Evolutionary conservation across 371 early-diverging fungal species (phyloP).

Genomic region (Lichtheimia ramosa): DNA sequence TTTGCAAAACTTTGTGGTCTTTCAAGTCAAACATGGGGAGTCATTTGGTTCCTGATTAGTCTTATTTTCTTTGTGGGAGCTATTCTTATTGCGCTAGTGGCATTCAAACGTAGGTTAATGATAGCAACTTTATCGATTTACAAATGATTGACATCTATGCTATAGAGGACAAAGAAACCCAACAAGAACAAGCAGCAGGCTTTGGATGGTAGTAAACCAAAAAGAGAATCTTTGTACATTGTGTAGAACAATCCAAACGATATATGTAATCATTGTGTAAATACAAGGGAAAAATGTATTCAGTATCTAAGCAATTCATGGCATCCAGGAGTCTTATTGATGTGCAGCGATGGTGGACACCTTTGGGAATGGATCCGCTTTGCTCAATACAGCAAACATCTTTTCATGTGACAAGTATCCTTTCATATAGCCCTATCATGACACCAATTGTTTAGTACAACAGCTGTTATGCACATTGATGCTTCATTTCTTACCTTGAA

Average conservation of each 20-base stretch:
- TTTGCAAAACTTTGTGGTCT: conserved; percentile 77
- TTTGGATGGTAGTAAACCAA: conserved; percentile 9
- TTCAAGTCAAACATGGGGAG: conserved; percentile 77
- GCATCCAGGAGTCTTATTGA: too few relatives aligned
- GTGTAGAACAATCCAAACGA: too few relatives aligned
- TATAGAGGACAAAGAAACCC: conserved; percentile 31
- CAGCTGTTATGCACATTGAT: neutral
- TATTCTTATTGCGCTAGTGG: conserved; percentile 69
- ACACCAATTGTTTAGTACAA: neutral
- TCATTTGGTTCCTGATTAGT: conserved; percentile 84
- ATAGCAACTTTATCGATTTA: neutral
- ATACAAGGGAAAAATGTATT: too few relatives aligned
- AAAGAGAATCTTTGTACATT: neutral
- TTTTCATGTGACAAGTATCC: conserved; percentile 89
- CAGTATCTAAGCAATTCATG: too few relatives aligned
- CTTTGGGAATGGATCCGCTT: conserved; percentile 76
- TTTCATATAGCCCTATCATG: conserved; percentile 71
- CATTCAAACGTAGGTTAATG: conserved; percentile 57
- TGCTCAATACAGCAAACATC: conserved; percentile 73
- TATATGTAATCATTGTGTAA: too few relatives aligned
- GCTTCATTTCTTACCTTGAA: conserved; percentile 52
- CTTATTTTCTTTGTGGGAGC: conserved; percentile 71
- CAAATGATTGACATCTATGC: neutral
- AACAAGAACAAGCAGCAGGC: conserved; percentile 31
- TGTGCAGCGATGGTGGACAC: neutral